Conservation (phyloP, 345 rosid species). For the Euphorbia lathyris region DNA sequence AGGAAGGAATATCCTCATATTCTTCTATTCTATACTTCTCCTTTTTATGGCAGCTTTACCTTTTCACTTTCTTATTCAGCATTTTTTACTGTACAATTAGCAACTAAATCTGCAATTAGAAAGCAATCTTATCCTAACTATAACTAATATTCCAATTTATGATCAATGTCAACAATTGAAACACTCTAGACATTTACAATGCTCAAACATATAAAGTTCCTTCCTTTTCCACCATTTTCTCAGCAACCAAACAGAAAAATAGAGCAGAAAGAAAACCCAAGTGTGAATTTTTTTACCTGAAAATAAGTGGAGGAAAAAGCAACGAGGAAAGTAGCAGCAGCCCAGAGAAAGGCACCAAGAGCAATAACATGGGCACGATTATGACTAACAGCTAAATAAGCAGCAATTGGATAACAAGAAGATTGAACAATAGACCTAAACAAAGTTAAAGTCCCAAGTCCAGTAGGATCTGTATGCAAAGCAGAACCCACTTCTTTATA, state of each 20-base stretch:
- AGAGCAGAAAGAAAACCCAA: neutral
- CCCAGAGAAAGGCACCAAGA: slow-evolving; percentile 31
- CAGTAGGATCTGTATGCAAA: slow-evolving; percentile 26
- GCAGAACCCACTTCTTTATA: slow-evolving; percentile 30
- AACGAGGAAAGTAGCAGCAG: slow-evolving; percentile 33
- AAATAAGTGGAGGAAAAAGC: slow-evolving; percentile 29
- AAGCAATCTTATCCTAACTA: neutral
- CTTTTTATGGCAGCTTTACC: neutral
- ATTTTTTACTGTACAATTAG: neutral
- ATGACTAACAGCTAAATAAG: slow-evolving; percentile 18
- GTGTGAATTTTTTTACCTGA: slow-evolving; percentile 1
- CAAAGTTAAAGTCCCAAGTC: slow-evolving; percentile 28
- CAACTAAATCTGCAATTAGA: neutral
- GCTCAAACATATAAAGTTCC: neutral
- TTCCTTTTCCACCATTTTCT: slow-evolving; percentile 9
- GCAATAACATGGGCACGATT: slow-evolving; percentile 28
- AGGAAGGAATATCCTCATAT: neutral
- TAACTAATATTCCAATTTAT: neutral
- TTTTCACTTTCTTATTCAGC: neutral
- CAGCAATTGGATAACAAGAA: slow-evolving; percentile 26
- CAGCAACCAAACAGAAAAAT: slow-evolving; percentile 13
- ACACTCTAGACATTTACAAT: slow-evolving; percentile 1
- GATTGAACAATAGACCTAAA: slow-evolving; percentile 27
- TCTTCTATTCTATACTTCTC: neutral
- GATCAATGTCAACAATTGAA: neutral